Conservation (phyloP, 2,329 filamentous ascomycete genomes). For the Fonsecaea nubica region DNA sequence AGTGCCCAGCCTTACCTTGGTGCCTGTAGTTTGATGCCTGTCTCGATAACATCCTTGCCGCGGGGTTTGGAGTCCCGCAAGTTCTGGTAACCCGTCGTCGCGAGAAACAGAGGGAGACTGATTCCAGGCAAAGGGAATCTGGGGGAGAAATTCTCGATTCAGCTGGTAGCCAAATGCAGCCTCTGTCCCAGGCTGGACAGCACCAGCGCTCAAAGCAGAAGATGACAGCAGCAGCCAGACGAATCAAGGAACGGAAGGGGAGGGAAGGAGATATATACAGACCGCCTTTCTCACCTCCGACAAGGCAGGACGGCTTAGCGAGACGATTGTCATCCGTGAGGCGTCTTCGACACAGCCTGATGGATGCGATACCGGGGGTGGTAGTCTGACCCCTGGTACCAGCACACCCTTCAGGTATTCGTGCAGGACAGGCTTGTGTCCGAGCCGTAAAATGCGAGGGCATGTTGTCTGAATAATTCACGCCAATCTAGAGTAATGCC, state of each 20-base stretch:
- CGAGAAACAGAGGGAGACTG: not conserved
- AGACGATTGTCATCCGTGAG: not conserved
- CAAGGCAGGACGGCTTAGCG: not conserved
- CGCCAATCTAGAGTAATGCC: not conserved
- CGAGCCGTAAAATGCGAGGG: not conserved
- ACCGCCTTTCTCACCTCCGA: not conserved
- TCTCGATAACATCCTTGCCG: not conserved
- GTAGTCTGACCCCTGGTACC: not conserved
- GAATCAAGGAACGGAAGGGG: not conserved
- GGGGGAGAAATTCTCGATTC: not conserved
- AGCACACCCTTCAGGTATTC: not conserved
- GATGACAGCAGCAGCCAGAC: not conserved
- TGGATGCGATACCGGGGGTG: not conserved
- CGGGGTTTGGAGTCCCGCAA: not conserved
- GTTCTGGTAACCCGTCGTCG: not conserved
- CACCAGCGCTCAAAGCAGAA: not conserved
- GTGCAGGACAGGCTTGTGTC: not conserved
- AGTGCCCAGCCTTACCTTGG: not conserved
- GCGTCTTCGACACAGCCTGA: not conserved
- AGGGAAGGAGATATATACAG: not conserved
- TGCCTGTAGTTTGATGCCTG: not conserved
- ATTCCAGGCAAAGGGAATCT: not conserved
- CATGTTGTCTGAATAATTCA: not conserved
- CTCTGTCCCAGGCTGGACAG: not conserved
- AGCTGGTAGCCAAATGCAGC: not conserved